Base-by-base conservation (phyloP, 768 basidiomycete genomes). In the Pleurotus cornucopiae region DNA sequence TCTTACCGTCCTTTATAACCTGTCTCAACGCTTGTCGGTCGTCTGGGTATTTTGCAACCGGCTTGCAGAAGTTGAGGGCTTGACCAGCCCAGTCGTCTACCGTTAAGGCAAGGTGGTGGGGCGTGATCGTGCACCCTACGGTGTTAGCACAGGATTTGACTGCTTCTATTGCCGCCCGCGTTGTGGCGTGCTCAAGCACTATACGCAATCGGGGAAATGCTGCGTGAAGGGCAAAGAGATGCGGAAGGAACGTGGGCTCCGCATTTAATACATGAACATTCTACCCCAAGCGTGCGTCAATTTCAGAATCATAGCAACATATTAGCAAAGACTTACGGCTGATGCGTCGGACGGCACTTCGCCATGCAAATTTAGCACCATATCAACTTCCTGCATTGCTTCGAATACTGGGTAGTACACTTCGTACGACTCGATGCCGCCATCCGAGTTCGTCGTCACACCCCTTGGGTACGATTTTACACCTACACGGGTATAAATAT, bases 61-160 rank as follows among this genome's bases (percentile, higher is more conserved):
- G 97, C 70, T 98, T 99, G 78, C 97, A 98, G 72, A 89, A 99
- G 65, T 96, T 83, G 82, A 90, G 94, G 2, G 91, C 83, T 69
- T 98, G 94, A 1, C 94, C 92, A 1, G 94, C 94, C 86, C 95
- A 98, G 63, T 94, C 91, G 70, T 99, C 96, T 3, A 98, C 92
- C 5, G 91, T 97, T 48, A 99, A 79, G 25, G 82, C 85, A 45
- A 99, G 83, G 68, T 99, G 97, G 71, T 99, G 97, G 1, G 95
- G 90, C 1, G 97, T 99, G 71, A 99, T 98, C 6, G 94, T 91
- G 70, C 97, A 98, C 16, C 86, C 96, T 41, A 99, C 94, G 16
- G 87, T 97, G 62, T 76, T 73, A 1, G 84, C 94, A 58, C 85
- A 81, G 45, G 77, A 72, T 71, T 89, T 86, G 56, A 97, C 94